These are phyloP conservation scores for Fusarium anthophilum DNA, from an alignment of 2,329 filamentous ascomycete genomes.

Conservation along the genomic window DNA sequence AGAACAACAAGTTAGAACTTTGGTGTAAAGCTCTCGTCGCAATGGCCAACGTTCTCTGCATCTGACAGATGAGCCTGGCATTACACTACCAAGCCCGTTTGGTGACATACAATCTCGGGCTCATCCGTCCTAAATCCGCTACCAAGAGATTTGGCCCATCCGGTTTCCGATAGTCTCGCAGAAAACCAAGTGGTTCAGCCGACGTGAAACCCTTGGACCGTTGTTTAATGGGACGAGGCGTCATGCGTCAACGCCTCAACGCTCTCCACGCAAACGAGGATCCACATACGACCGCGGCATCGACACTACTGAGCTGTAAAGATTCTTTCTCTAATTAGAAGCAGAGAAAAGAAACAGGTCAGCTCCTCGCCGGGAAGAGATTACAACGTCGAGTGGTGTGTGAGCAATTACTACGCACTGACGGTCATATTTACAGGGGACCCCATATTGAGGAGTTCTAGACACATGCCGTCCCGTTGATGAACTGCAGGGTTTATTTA, in stretches of 20 bases:
- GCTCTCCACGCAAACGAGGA: conserved; percentile 4
- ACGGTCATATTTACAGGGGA: not conserved
- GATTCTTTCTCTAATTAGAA: not conserved
- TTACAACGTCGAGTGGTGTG: not conserved
- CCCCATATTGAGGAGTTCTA: conserved; percentile 5
- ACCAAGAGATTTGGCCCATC: conserved; percentile 10
- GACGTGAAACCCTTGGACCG: not conserved
- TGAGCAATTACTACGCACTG: conserved; percentile 3
- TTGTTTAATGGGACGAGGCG: conserved; percentile 15
- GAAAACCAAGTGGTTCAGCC: not conserved
- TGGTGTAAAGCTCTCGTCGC: not conserved
- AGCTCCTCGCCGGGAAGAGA: not conserved
- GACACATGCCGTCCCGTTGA: conserved; percentile 14
- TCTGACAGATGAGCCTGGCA: not conserved
- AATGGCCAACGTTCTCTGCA: not conserved
- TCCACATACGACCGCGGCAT: not conserved
- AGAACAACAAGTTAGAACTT: not conserved
- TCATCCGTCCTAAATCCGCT: conserved; percentile 1
- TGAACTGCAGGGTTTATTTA: conserved; percentile 4
- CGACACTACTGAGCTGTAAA: not conserved
- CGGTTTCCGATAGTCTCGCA: not conserved
- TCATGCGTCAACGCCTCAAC: conserved; percentile 22
- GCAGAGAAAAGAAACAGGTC: not conserved
- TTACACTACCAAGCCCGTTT: not conserved
- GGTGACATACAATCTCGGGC: not conserved